These are phyloP conservation scores for Spirogloea muscicola DNA, from an alignment of 139 green algal genomes.

Conservation along the genomic window DNA sequence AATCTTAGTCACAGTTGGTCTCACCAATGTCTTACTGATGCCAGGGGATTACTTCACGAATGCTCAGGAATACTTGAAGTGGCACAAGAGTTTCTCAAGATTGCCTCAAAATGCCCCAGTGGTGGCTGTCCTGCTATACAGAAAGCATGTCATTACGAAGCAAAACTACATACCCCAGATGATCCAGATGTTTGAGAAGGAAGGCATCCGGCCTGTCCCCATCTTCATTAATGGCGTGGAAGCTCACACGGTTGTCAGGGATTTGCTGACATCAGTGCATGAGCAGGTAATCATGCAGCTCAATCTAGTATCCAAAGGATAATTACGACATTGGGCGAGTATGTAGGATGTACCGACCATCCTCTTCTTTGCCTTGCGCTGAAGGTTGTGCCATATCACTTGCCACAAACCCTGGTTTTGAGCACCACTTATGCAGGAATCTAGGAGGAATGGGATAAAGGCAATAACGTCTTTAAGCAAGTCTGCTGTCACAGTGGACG, in stretches of 20 bases:
- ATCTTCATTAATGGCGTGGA: slow-evolving; percentile 93
- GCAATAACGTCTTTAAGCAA: slow-evolving; percentile 18
- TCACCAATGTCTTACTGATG: neutral
- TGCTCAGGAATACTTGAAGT: slow-evolving; percentile 39
- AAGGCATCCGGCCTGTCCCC: slow-evolving; percentile 48
- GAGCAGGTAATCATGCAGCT: slow-evolving; percentile 60
- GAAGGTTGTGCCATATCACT: too few relatives aligned
- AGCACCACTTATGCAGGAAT: too few relatives aligned
- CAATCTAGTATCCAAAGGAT: too few relatives aligned
- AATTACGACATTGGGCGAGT: too few relatives aligned
- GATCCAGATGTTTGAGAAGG: slow-evolving; percentile 39
- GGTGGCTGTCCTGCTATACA: slow-evolving; percentile 91
- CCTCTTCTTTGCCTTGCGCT: too few relatives aligned
- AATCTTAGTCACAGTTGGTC: slow-evolving; percentile 4
- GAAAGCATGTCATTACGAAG: slow-evolving; percentile 97
- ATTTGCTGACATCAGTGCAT: slow-evolving; percentile 70
- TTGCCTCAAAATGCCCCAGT: slow-evolving; percentile 58
- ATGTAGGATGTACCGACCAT: too few relatives aligned
- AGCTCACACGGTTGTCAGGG: slow-evolving; percentile 90
- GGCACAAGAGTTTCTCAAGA: slow-evolving; percentile 5
- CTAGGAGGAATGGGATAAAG: slow-evolving; percentile 7
- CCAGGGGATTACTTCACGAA: slow-evolving; percentile 45
- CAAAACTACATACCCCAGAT: slow-evolving; percentile 76
- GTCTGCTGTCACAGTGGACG: slow-evolving; percentile 67
- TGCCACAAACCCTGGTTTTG: too few relatives aligned